Base-by-base conservation (phyloP, 2,329 filamentous ascomycete genomes). In the Ophiostoma sp. region DNA sequence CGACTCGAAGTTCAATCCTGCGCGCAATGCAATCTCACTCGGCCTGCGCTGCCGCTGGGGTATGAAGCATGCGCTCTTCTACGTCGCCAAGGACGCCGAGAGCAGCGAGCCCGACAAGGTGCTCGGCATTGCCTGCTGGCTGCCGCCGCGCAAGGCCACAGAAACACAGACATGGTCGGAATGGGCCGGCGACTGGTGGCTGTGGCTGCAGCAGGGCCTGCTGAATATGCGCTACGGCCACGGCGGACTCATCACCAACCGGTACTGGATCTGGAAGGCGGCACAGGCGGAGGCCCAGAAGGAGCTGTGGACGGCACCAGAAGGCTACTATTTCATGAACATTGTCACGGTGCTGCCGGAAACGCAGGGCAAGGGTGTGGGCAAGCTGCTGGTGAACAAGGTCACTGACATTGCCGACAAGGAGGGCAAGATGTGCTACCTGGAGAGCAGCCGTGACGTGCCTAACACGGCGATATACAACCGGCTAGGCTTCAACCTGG, bases 211-310 rank as follows among this genome's bases (percentile, higher is more conserved):
- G 65, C 65, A 67, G n/a, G 65, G 65, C 1, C 13, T 67, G n/a
- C 39, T 67, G n/a, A 67, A 67, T 15, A 27, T 67, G 65, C 65
- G 65, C 11, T 67, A 67, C 27, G 65, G 65, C 65, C 65, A 67
- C 39, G 65, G 65, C 36, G 65, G 65, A 5, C 65, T 67, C 1
- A 41, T 17, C 23, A 48, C 39, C 2, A 23, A 67, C 4, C 65
- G 65, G n/a, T 67, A 67, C 15, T 67, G 65, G 65, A 67, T 67
- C 65, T 67, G 65, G 65, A 67, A 67, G 65, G 65, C 65, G 3
- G 65, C 65, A 11, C 65, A 67, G 23, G 65, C 35, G 3, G 20
- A 41, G 39, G 65, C 65, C 36, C 65, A 67, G 65, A 31, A 20
- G 39, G 65, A 44, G 65, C 39, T 67, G 7, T 67, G 65, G 65